Percentiles rank a stretch among this genome's conserved stretches.
Evolutionary conservation across 2,329 filamentous ascomycete genomes (phyloP).

Genomic region (Myriosclerotinia curreyana): DNA sequence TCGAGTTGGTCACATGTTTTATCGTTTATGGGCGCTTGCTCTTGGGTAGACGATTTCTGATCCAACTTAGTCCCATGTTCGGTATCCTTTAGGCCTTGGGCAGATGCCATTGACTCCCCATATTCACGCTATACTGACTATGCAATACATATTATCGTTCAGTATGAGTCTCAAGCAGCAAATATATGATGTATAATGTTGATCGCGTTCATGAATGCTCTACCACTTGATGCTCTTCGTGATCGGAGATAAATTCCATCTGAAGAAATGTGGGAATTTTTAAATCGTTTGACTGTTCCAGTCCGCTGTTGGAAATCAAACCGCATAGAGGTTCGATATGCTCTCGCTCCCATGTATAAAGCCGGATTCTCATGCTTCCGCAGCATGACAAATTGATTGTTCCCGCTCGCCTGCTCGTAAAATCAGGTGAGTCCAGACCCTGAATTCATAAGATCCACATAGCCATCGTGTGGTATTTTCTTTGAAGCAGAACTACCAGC

Average conservation of each 20-base stretch:
- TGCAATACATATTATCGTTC: too few species aligned
- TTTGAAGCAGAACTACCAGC: slow-evolving; percentile 8
- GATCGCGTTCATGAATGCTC: not conserved
- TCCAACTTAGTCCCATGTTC: not conserved
- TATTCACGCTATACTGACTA: too few species aligned
- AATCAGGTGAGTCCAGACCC: slow-evolving; percentile 1
- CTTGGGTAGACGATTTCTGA: too few species aligned
- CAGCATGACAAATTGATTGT: not conserved
- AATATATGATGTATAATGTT: not conserved
- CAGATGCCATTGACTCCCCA: not conserved
- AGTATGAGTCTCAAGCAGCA: not conserved
- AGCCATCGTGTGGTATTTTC: not conserved
- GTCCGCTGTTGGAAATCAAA: not conserved
- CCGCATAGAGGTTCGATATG: slow-evolving; percentile 1
- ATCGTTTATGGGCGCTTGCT: too few species aligned
- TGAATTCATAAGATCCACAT: not conserved
- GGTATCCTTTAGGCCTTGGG: too few species aligned
- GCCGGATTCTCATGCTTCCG: slow-evolving; percentile 1
- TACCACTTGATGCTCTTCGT: slow-evolving; percentile 3
- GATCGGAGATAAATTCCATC: not conserved
- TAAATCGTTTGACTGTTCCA: slow-evolving; percentile 8
- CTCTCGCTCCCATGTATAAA: not conserved
- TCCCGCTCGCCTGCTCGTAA: slow-evolving; percentile 5
- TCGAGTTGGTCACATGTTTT: not conserved
- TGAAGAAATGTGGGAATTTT: not conserved